Conservation (phyloP, 2,329 filamentous ascomycete species). For the Penicillium sp. region DNA sequence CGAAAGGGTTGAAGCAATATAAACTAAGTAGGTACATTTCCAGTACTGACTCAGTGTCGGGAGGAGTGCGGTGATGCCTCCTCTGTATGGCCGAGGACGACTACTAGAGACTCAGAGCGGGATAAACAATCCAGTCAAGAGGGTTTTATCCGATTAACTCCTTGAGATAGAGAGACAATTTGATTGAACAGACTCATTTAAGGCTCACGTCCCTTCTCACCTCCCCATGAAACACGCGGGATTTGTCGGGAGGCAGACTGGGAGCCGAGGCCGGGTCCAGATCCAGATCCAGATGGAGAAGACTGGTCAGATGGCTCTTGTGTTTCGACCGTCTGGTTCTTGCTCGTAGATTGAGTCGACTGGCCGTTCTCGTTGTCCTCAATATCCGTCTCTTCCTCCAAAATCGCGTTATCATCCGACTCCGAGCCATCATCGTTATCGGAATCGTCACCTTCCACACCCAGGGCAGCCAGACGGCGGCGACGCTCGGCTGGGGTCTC, state of each 20-base stretch:
- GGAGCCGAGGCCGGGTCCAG: conserved; percentile 11
- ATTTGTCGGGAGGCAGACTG: conserved; percentile 24
- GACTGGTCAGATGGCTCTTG: conserved; percentile 27
- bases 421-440: conserved; percentile 22
- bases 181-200: not conserved
- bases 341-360: conserved; percentile 20
- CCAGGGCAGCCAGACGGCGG: conserved; percentile 46
- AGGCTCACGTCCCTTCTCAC: conserved; percentile 35
- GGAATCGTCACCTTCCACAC: conserved; percentile 30
- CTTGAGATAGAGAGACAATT: not conserved
- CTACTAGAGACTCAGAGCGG: not conserved
- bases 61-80: not conserved
- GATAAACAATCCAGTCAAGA: not conserved
- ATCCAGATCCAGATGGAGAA: conserved; percentile 17
- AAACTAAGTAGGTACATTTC: not conserved
- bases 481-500: conserved; percentile 48
- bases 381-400: conserved; percentile 21
- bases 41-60: not conserved
- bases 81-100: not conserved
- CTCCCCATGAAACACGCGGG: conserved; percentile 43
- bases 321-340: conserved; percentile 32
- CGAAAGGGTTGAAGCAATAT: not conserved
- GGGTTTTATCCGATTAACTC: not conserved
- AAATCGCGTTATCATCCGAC: conserved; percentile 26
- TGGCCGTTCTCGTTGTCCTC: conserved; percentile 23